phyloP scores from a whole-genome alignment of 139 green algal genomes.

The Deuterostichococcus epilithicus region DNA sequence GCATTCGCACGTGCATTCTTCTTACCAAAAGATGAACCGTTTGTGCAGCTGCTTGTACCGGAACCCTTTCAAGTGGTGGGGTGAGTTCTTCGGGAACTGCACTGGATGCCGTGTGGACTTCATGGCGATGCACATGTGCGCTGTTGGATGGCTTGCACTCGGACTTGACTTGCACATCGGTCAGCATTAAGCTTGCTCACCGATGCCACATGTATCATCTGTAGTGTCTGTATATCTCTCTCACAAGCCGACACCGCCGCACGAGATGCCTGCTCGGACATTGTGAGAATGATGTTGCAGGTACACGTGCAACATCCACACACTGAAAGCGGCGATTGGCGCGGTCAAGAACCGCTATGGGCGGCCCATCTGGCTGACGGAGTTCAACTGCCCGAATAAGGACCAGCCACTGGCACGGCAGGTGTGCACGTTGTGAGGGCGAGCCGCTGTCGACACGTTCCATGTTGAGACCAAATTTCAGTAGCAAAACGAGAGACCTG shows the following conservation, averaged over 20 bases:
- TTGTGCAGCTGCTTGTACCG: neutral
- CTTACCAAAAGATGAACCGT: neutral
- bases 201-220: too few relatives aligned
- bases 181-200: too few relatives aligned
- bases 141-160: neutral
- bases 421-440: too few relatives aligned
- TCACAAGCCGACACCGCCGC: too few relatives aligned
- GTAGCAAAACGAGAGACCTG: too few relatives aligned
- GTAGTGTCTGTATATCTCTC: too few relatives aligned
- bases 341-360: neutral
- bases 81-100: conserved; percentile 8
- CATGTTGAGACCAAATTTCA: too few relatives aligned
- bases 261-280: too few relatives aligned
- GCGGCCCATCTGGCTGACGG: neutral
- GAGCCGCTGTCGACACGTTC: too few relatives aligned
- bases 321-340: neutral
- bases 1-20: too few relatives aligned
- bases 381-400: neutral
- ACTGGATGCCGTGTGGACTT: conserved; percentile 18
- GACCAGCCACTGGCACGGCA: neutral
- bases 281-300: too few relatives aligned
- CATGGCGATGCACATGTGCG: conserved; percentile 10
- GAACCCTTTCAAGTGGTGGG: conserved; percentile 12
- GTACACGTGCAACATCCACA: neutral
- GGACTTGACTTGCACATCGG: too few relatives aligned